Conservation (phyloP, 1,284 basidiomycete species). For the Ceratobasidium theobromae region DNA sequence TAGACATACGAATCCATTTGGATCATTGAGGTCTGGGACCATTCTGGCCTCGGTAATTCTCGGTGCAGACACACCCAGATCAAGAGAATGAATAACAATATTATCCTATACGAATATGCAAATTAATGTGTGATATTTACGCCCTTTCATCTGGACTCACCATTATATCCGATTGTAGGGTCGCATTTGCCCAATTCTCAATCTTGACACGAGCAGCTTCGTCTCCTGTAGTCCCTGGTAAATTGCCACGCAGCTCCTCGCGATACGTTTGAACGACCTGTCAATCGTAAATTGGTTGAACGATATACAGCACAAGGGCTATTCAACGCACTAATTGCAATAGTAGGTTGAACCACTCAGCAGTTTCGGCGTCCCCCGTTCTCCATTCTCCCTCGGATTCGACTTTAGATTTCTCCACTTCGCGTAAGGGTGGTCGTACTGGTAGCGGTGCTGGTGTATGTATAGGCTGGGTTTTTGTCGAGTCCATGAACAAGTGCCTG, state of each 20-base stretch:
- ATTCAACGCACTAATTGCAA: slow-evolving; percentile 57
- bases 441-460: slow-evolving; percentile 55
- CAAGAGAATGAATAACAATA: slow-evolving; percentile 71
- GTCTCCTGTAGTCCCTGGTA: slow-evolving; percentile 63
- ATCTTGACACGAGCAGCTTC: slow-evolving; percentile 68
- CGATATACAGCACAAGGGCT: neutral
- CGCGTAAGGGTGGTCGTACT: slow-evolving; percentile 58
- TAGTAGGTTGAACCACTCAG: slow-evolving; percentile 74
- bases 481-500: slow-evolving; percentile 79
- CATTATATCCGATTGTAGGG: slow-evolving; percentile 66
- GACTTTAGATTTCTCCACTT: slow-evolving; percentile 27
- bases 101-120: slow-evolving; percentile 61
- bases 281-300: slow-evolving; percentile 1
- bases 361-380: slow-evolving; percentile 52
- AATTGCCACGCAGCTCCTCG: slow-evolving; percentile 63
- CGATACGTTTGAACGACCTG: slow-evolving; percentile 72
- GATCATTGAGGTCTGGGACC: slow-evolving; percentile 44
- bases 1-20: slow-evolving; percentile 57
- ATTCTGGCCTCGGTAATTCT: slow-evolving; percentile 59
- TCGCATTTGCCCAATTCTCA: slow-evolving; percentile 68
- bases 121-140: neutral
- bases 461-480: slow-evolving; percentile 46
- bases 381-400: slow-evolving; percentile 21
- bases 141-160: slow-evolving; percentile 38
- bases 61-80: slow-evolving; percentile 70